A percentile compares a stretch with the other conserved stretches of the same genome.
Conservation (phyloP, 108 stramenopile genomes). For the Conticribra weissflogii region DNA sequence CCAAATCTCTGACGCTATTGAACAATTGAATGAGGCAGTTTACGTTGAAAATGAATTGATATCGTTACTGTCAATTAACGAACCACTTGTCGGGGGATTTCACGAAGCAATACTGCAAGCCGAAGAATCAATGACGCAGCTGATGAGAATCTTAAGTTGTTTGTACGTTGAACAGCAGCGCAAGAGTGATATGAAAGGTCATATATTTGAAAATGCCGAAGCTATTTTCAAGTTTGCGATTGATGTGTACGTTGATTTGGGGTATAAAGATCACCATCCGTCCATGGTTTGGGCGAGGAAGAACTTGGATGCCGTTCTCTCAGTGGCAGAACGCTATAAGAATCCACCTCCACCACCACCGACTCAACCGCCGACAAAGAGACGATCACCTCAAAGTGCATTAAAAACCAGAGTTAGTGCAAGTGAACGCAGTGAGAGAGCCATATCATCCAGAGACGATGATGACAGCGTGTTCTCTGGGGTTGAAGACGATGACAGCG, state of each 20-base stretch:
- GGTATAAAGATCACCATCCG: slow-evolving; percentile 21
- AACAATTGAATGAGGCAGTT: slow-evolving; percentile 21
- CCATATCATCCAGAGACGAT: not conserved
- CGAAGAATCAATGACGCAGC: slow-evolving; percentile 31
- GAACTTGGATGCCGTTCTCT: slow-evolving; percentile 10
- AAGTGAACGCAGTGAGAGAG: not conserved
- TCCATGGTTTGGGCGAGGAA: slow-evolving; percentile 31
- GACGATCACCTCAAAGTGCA: not conserved
- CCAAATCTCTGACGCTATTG: slow-evolving; percentile 21
- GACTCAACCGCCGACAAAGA: slow-evolving; percentile 7
- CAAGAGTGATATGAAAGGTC: not conserved
- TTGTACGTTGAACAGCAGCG: slow-evolving; percentile 21
- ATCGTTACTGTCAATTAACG: not conserved
- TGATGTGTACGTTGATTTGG: slow-evolving; percentile 28
- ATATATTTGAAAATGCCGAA: slow-evolving; percentile 19
- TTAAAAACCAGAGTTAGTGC: too few relatives aligned
- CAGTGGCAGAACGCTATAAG: slow-evolving; percentile 10
- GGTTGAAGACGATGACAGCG: slow-evolving; percentile 22
- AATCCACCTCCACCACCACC: slow-evolving; percentile 21
- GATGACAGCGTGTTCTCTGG: slow-evolving; percentile 37
- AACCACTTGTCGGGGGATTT: not conserved
- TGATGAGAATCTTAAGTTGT: slow-evolving; percentile 32
- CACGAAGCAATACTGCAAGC: slow-evolving; percentile 12
- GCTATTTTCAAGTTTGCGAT: slow-evolving; percentile 25
- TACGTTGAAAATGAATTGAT: slow-evolving; percentile 13